These are phyloP conservation scores for Plantago elongata DNA, from an alignment of 257 asterid species.

Conservation along the genomic window DNA sequence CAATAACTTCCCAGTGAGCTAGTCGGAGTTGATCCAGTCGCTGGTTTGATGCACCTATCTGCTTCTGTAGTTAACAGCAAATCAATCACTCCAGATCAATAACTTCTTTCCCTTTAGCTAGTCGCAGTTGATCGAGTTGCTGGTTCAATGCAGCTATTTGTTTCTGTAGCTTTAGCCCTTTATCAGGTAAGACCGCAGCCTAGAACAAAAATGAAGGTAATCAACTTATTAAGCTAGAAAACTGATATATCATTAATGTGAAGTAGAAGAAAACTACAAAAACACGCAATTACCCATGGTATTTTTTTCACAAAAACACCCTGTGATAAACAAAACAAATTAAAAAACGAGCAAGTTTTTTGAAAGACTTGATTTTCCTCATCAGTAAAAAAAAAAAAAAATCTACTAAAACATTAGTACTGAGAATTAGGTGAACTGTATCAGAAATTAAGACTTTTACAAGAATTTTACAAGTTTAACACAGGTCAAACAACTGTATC, in stretches of 20 bases:
- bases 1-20: too few relatives aligned
- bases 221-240: neutral
- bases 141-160: constrained; percentile 47
- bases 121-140: constrained; percentile 43
- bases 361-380: too few relatives aligned
- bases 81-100: constrained; percentile 30
- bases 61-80: too few relatives aligned
- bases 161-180: constrained; percentile 42
- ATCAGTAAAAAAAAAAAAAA: too few relatives aligned
- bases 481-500: too few relatives aligned
- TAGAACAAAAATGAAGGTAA: neutral
- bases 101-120: constrained; percentile 24
- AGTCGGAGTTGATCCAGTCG: too few relatives aligned
- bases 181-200: constrained; percentile 68
- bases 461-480: too few relatives aligned
- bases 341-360: neutral
- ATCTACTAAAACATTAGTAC: too few relatives aligned
- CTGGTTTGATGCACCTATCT: too few relatives aligned
- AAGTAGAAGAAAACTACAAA: neutral
- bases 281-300: neutral
- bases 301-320: too few relatives aligned
- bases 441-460: too few relatives aligned
- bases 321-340: neutral
- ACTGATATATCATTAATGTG: neutral
- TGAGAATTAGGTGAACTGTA: too few relatives aligned